phyloP scores from a whole-genome alignment of 179 eudicot genomes.

The Carnegiea gigantea region DNA sequence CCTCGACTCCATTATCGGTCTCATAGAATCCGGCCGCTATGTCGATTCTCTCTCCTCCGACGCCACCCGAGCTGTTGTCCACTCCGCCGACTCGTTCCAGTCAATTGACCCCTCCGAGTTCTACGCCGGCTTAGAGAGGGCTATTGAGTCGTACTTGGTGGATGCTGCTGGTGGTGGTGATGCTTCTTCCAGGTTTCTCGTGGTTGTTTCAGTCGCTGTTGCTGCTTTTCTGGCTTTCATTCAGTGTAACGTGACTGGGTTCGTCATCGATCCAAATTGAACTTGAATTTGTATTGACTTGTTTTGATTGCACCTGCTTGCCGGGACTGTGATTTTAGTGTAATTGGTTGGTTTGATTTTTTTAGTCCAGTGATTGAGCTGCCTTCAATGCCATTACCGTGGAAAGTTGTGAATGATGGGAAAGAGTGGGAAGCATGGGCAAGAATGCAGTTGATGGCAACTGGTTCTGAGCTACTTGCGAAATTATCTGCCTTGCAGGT shows the following conservation, averaged over 20 bases:
- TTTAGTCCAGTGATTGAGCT: slow-evolving; percentile 65
- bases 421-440: slow-evolving; percentile 87
- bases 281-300: neutral
- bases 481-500: slow-evolving; percentile 86
- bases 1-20: slow-evolving; percentile 39
- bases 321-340: neutral
- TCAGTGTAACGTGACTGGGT: slow-evolving; percentile 80
- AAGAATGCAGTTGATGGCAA: slow-evolving; percentile 59
- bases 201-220: slow-evolving; percentile 57
- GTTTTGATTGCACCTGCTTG: neutral
- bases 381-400: slow-evolving; percentile 53
- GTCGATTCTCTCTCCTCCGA: slow-evolving; percentile 60
- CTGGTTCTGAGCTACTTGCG: slow-evolving; percentile 81
- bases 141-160: slow-evolving; percentile 42
- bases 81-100: slow-evolving; percentile 22
- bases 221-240: slow-evolving; percentile 74
- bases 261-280: slow-evolving; percentile 16
- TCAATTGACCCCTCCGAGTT: slow-evolving; percentile 39
- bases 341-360: neutral
- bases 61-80: slow-evolving; percentile 38
- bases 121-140: slow-evolving; percentile 47
- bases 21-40: slow-evolving; percentile 66
- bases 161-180: slow-evolving; percentile 27
- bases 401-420: slow-evolving; percentile 30
- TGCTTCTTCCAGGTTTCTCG: slow-evolving; percentile 29